Conservation (phyloP, 805 yeast species). For the Candida nitratophila region DNA sequence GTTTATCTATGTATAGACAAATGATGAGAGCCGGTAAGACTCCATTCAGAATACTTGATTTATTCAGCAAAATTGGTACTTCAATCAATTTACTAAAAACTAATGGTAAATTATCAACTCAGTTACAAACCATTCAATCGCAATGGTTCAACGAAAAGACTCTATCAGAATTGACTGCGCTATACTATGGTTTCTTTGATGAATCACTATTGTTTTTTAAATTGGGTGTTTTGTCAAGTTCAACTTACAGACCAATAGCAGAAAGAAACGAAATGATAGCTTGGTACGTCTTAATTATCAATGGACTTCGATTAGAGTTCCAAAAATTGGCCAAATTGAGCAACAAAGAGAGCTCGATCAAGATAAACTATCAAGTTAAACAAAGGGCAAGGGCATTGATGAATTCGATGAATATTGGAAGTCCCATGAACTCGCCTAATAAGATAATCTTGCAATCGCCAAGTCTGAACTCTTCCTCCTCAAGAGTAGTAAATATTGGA, state of each 20-base stretch:
- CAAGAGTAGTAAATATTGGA: conserved; percentile 1
- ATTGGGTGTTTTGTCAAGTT: conserved; percentile 37
- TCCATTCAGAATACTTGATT: conserved; percentile 46
- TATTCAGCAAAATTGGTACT: conserved; percentile 25
- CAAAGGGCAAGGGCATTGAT: conserved; percentile 34
- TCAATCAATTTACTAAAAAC: background rate
- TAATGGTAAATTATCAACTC: conserved; percentile 10
- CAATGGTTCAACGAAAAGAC: conserved; percentile 37
- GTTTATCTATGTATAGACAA: conserved; percentile 54
- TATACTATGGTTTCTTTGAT: conserved; percentile 62
- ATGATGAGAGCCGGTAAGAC: conserved; percentile 64
- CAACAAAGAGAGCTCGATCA: conserved; percentile 44
- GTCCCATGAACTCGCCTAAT: conserved; percentile 12
- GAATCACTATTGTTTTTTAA: conserved; percentile 54
- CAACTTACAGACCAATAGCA: conserved; percentile 30
- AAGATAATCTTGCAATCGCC: conserved; percentile 16
- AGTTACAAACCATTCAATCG: conserved; percentile 14
- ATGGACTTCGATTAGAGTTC: conserved; percentile 48
- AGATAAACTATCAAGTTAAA: conserved; percentile 56
- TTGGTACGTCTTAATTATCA: conserved; percentile 61
- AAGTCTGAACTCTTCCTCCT: background rate
- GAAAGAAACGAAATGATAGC: conserved; percentile 55
- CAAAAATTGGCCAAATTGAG: conserved; percentile 33
- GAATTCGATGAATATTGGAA: conserved; percentile 7
- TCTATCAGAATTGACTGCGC: conserved; percentile 43